A percentile compares a stretch with the other conserved stretches of the same genome.
Conservation (phyloP, 306 rosid species). For the Benincasa hispida region DNA sequence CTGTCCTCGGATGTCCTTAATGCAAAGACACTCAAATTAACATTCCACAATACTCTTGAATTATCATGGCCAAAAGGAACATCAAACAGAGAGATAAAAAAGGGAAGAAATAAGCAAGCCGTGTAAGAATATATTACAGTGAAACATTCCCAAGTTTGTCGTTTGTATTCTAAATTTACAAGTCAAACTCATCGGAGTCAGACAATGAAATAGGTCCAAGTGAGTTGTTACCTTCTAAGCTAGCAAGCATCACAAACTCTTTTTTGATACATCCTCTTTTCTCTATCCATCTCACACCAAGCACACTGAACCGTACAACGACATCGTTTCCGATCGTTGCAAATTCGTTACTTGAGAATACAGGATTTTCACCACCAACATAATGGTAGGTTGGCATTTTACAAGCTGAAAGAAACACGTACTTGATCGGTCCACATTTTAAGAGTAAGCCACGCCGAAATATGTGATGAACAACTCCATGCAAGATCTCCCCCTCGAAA, state of each 20-base stretch:
- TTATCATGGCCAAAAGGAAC: neutral
- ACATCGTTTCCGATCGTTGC: slow-evolving; percentile 19
- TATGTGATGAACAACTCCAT: slow-evolving; percentile 24
- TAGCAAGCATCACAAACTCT: slow-evolving; percentile 29
- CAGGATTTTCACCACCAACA: slow-evolving; percentile 12
- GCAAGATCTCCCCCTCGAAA: slow-evolving; percentile 23
- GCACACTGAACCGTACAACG: slow-evolving; percentile 26
- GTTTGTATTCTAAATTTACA: slow-evolving; percentile 5
- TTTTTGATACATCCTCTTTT: slow-evolving; percentile 8
- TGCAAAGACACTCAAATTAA: neutral
- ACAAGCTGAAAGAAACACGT: slow-evolving; percentile 19
- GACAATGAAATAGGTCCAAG: slow-evolving; percentile 31
- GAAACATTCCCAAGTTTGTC: neutral
- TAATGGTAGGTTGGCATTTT: slow-evolving; percentile 29
- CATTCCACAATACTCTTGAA: neutral
- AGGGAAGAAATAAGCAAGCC: neutral
- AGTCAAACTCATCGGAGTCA: slow-evolving; percentile 20
- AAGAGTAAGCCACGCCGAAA: slow-evolving; percentile 19
- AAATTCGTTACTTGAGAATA: slow-evolving; percentile 15
- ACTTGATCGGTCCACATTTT: slow-evolving; percentile 36
- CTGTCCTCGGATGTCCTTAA: neutral
- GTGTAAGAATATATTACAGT: slow-evolving; percentile 1
- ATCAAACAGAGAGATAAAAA: neutral
- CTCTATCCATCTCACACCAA: slow-evolving; percentile 28
- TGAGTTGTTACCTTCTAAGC: slow-evolving; percentile 24